Conservation (phyloP, 805 yeast species). For the Kuraishia ogatae region DNA sequence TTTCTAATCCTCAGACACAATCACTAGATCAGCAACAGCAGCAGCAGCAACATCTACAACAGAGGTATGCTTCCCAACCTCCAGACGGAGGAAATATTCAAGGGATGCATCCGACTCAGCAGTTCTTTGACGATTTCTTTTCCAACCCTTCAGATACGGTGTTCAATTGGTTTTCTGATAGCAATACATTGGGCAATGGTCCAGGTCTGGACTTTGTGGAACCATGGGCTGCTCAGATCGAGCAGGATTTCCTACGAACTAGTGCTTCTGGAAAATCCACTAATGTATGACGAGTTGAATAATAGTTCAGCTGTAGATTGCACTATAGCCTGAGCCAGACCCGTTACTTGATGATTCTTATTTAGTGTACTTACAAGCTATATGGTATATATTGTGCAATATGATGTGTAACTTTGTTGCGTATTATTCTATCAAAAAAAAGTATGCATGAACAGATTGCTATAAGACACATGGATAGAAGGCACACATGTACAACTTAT, state of each 20-base stretch:
- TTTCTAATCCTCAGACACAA: background rate
- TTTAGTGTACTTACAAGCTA: too few species aligned
- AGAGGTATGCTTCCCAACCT: constrained; percentile 1
- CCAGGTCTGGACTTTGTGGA: constrained; percentile 57
- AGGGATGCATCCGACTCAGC: constrained; percentile 8
- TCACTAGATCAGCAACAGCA: background rate
- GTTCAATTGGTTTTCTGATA: constrained; percentile 40
- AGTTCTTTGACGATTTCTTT: constrained; percentile 23
- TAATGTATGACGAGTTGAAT: background rate
- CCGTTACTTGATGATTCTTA: too few species aligned
- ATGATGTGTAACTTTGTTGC: too few species aligned
- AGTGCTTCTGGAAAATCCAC: constrained; percentile 5
- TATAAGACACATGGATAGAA: too few species aligned
- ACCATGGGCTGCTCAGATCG: constrained; percentile 76
- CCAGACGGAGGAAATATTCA: background rate
- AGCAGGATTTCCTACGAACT: constrained; percentile 44
- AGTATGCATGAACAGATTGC: too few species aligned
- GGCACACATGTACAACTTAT: too few species aligned
- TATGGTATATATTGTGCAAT: too few species aligned
- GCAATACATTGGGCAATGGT: constrained; percentile 25
- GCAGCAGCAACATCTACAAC: too few species aligned
- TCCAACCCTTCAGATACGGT: constrained; percentile 26
- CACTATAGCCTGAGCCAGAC: too few species aligned
- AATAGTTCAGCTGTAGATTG: too few species aligned
- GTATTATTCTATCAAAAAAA: too few species aligned